These are phyloP conservation scores for Diaporthe sp. DNA, from an alignment of 2,329 filamentous ascomycete genomes.

Conservation along the genomic window DNA sequence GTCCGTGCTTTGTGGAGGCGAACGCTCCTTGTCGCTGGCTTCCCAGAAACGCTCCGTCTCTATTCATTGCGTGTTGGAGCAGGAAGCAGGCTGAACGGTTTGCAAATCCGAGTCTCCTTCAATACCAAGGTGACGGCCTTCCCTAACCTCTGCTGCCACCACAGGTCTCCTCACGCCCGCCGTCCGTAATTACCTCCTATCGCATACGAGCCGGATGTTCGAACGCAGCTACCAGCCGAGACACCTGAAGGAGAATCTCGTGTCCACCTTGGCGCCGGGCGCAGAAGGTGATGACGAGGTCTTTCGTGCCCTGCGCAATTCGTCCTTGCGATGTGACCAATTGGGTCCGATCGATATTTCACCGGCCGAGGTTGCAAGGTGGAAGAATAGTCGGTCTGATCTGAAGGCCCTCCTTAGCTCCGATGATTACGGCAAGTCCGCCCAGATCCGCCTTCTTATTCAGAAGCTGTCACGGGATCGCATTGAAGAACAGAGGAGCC, in stretches of 20 bases:
- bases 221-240: slow-evolving; percentile 21
- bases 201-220: neutral
- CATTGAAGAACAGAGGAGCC: neutral
- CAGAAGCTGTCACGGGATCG: neutral
- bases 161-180: slow-evolving; percentile 10
- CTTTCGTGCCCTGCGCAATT: neutral
- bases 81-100: slow-evolving; percentile 17
- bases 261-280: neutral
- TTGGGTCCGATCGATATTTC: neutral
- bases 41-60: neutral
- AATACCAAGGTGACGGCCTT: neutral
- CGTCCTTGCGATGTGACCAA: neutral
- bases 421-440: neutral
- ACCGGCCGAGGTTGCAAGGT: neutral
- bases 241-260: neutral
- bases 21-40: neutral
- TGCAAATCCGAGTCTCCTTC: neutral
- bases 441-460: neutral
- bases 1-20: neutral
- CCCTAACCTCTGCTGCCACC: neutral
- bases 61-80: slow-evolving; percentile 5
- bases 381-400: neutral
- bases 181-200: slow-evolving; percentile 19
- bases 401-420: neutral
- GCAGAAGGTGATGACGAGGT: neutral